Evolutionary conservation across 108 stramenopile species (phyloP).

Genomic region (Schizochytrium sp.): DNA sequence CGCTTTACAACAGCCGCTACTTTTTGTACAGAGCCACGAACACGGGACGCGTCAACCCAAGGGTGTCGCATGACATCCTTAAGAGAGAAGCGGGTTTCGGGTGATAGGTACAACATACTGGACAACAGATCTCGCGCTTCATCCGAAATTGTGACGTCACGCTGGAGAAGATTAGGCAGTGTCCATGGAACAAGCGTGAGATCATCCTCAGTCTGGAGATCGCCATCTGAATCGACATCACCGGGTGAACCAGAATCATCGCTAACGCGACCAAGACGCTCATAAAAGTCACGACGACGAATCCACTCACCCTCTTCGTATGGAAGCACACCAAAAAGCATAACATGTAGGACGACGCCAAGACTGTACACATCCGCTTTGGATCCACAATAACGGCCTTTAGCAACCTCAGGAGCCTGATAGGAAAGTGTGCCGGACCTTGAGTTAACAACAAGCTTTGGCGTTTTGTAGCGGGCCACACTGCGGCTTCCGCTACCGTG

Average conservation of each 20-base stretch:
- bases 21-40: constrained; percentile 50
- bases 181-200: constrained; percentile 29
- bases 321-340: constrained; percentile 52
- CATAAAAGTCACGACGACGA: constrained; percentile 33
- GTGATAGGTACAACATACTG: constrained; percentile 13
- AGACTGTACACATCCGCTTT: constrained; percentile 40
- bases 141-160: constrained; percentile 5
- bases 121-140: constrained; percentile 29
- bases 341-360: constrained; percentile 43
- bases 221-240: background rate
- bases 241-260: constrained; percentile 1
- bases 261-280: background rate
- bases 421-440: constrained; percentile 23
- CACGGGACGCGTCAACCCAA: constrained; percentile 44
- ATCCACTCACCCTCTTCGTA: constrained; percentile 45
- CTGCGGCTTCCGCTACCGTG: background rate
- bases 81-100: constrained; percentile 9
- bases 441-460: constrained; percentile 51
- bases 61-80: constrained; percentile 58
- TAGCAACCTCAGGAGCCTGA: constrained; percentile 43
- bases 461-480: constrained; percentile 17
- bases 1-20: constrained; percentile 55
- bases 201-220: constrained; percentile 19
- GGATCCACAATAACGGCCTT: constrained; percentile 31
- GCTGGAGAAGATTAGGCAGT: constrained; percentile 54